Percentiles rank a stretch among this genome's conserved stretches.
phyloP scores from a whole-genome alignment of 805 yeast genomes.

The Myxozyma neotropica region DNA sequence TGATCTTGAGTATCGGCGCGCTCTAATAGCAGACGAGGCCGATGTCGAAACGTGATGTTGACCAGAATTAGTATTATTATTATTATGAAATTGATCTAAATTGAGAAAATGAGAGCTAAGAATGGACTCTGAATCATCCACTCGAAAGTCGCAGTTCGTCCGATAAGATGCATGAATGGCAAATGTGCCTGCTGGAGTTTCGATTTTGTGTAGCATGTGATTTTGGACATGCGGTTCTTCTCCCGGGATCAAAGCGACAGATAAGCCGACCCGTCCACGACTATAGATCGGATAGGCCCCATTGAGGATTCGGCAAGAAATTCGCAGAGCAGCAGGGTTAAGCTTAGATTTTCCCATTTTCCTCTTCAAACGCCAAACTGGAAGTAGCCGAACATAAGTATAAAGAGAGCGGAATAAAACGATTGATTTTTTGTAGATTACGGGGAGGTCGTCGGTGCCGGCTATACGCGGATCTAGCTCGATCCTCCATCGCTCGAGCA shows the following conservation, averaged over 20 bases:
- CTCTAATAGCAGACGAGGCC: background rate
- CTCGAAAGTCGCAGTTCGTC: slow-evolving; percentile 63
- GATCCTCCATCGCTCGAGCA: slow-evolving; percentile 89
- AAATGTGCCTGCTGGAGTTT: slow-evolving; percentile 74
- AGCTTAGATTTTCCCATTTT: slow-evolving; percentile 48
- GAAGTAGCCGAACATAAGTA: slow-evolving; percentile 67
- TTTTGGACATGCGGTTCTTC: slow-evolving; percentile 48
- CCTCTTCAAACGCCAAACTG: slow-evolving; percentile 63
- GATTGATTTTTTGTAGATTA: slow-evolving; percentile 72
- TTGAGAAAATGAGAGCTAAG: slow-evolving; percentile 59
- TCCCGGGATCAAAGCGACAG: slow-evolving; percentile 48
- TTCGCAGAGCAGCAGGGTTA: slow-evolving; percentile 46
- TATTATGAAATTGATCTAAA: slow-evolving; percentile 44
- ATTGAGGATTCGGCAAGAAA: slow-evolving; percentile 61
- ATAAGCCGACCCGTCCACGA: slow-evolving; percentile 48
- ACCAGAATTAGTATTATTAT: background rate
- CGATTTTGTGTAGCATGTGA: slow-evolving; percentile 66
- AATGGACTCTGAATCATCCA: slow-evolving; percentile 67
- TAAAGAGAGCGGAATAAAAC: slow-evolving; percentile 73
- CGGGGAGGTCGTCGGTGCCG: slow-evolving; percentile 57
- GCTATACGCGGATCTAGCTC: slow-evolving; percentile 60
- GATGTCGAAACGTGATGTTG: slow-evolving; percentile 13
- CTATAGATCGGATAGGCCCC: slow-evolving; percentile 74
- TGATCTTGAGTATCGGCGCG: slow-evolving; percentile 10
- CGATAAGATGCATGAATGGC: slow-evolving; percentile 80